Base-by-base conservation (phyloP, 164 flowering plant species). In the Dillenia turbinata region DNA sequence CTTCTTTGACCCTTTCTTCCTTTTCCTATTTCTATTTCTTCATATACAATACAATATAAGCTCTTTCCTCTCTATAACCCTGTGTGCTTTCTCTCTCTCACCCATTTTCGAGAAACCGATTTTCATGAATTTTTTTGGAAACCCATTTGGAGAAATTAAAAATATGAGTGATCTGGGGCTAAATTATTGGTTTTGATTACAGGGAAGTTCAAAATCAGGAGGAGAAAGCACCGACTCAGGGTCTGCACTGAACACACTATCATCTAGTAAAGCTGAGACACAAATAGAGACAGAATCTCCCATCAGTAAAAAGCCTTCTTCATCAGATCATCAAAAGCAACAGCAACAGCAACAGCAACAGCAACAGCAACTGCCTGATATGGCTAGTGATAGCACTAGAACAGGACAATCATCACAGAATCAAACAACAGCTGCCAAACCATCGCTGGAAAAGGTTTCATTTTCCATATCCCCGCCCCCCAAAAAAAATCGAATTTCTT, bases 141-240 rank as follows among this genome's bases (percentile, higher is more conserved):
- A 33, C 40, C 0, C 6, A 33, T 33, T 33, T 33, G 40, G 7
- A 33, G 40, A 33, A 33, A 33, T 33, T 33, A 6, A 33, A 33
- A 33, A 0, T 33, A 33, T 13, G 7, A 43, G 60, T 33, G 60
- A 8, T 57, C 4, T 57, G n/a, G 46, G 60, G 22, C 10, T 26
- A 55, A 12, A 19, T 55, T 24, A 55, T 17, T 52, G 2, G 13
- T 49, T 54, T 56, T 54, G 15, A 13, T 50, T 59, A 12, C 69
- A 85, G 91, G 89, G 83, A 62, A 80, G 86, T 69, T 87, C 96
- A 66, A 84, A 71, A 68, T 85, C 96, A 67, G 87, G 85, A 72
- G 90, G 65, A 49, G 95, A 83, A 69, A 90, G 91, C 71, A 79
- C 85, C 46, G 92, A 89, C 70, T 91, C 97, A 72, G 97, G 87